Base-by-base conservation (phyloP, 2,329 filamentous ascomycete species). In the Thielaviopsis musarum region DNA sequence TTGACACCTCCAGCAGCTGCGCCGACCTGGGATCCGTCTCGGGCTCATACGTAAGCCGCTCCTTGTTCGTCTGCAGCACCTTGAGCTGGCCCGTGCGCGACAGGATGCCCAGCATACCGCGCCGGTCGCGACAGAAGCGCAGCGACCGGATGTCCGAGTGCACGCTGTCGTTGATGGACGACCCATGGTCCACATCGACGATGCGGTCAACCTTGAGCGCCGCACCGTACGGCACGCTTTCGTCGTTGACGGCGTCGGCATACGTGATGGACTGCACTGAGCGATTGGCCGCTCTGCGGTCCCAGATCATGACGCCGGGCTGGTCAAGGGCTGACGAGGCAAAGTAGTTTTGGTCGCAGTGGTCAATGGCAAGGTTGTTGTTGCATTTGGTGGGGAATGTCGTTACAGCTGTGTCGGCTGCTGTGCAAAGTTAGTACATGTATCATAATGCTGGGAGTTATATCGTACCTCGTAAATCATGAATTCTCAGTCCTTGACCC, bases 271-370 rank as follows among this genome's bases (percentile, higher is more conserved):
- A 82, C 9, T 78, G 77, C 12, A 76, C 69, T 1, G 75, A 70
- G 12, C 78, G 76, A 21, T 73, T 74, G 13, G 75, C 76, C n/a
- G 78, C 79, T 52, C 87, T 82, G 26, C 84, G 81, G 67, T 91
- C 87, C 87, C 87, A 91, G 34, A 91, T 77, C 68, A 85, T 83
- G 57, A 91, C 77, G 7, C 82, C 82, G 0, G 87, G 84, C 56
- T 88, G 83, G 61, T 88, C 86, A 13, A 88, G 73, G 2, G 85
- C 84, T 15, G 87, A 88, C 1, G 88, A 91, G 1, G 88, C 83
- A 71, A 93, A 91, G 69, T 90, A 91, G 65, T 93, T 90, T 64
- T 85, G 82, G 65, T 94, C 86, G 22, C 82, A 75, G 62, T 87
- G 87, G 71, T 93, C 87, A 62, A 93, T 87, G 17, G 87, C 80